A percentile compares a stretch with the other conserved stretches of the same genome.
Evolutionary conservation across 2,329 filamentous ascomycete species (phyloP).

Genomic region (Pseudogymnoascus sp.): DNA sequence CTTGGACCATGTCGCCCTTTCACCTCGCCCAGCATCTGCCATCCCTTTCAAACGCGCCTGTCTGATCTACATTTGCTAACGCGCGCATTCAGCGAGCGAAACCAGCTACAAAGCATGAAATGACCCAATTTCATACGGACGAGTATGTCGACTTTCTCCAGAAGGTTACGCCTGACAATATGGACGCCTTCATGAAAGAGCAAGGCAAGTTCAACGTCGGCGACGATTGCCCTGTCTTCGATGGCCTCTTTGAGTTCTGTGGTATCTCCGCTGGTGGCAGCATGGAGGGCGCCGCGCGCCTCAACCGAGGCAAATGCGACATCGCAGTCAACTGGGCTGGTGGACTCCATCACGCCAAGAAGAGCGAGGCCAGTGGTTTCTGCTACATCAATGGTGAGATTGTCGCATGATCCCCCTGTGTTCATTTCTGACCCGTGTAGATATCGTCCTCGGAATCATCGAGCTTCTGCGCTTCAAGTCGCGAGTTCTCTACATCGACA

Average conservation of each 20-base stretch:
- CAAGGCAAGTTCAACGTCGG: slow-evolving; percentile 92
- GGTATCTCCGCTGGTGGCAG: slow-evolving; percentile 90
- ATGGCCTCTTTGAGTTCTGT: slow-evolving; percentile 95
- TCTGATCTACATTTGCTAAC: not conserved
- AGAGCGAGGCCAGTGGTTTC: slow-evolving; percentile 91
- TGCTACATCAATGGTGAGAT: slow-evolving; percentile 90
- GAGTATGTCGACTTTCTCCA: slow-evolving; percentile 94
- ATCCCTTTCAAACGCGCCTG: not conserved
- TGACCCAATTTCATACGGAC: slow-evolving; percentile 88
- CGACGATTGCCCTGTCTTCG: slow-evolving; percentile 95
- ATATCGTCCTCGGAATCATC: slow-evolving; percentile 93
- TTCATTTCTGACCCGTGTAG: slow-evolving; percentile 44
- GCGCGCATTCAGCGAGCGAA: slow-evolving; percentile 58
- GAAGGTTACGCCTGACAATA: slow-evolving; percentile 97
- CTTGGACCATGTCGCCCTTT: not conserved
- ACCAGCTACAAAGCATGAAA: slow-evolving; percentile 80
- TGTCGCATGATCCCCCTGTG: slow-evolving; percentile 29
- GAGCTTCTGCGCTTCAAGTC: slow-evolving; percentile 86
- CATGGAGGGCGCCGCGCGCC: slow-evolving; percentile 83
- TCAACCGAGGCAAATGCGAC: slow-evolving; percentile 86
- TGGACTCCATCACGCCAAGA: slow-evolving; percentile 94
- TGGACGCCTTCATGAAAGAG: slow-evolving; percentile 87
- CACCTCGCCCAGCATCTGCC: slow-evolving; percentile 12
- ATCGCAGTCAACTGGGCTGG: slow-evolving; percentile 99
- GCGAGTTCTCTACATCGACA: slow-evolving; percentile 95